Base-by-base conservation (phyloP, 257 asterid genomes). In the Solanum chiquidenum region DNA sequence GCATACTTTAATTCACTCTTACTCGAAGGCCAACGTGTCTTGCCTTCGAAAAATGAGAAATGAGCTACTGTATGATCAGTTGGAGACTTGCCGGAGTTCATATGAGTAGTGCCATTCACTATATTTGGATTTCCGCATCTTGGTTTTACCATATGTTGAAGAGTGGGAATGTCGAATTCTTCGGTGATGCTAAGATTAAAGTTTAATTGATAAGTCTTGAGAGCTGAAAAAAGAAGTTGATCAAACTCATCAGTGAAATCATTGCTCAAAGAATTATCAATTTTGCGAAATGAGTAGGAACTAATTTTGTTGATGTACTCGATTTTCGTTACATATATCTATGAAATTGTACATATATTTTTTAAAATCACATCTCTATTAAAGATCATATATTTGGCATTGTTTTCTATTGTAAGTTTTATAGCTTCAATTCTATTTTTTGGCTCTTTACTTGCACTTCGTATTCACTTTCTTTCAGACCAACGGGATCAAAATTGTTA, bases 61-160 rank as follows among this genome's bases (percentile, higher is more conserved):
- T 92, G 99, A 23, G 88, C 92, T 8, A 96, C 95, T 1, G 93
- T 87, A 69, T 92, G 94, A 6, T 91, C 58, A 0, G 91, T 1
- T 60, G 86, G 21, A 25, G 91, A 3, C 4, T 42, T 42, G 55
- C 93, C 92, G 3, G 92, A 90, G 58, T 88, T 88, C 98, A 95
- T 96, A 1, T 92, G 88, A 13, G 95, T 92, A 0, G 95, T 86
- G 14, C 97, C 98, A 83, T 96, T 95, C 33, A 93, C 91, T 34
- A 95, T 85, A 79, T 96, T 97, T 12, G 97, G 86, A 85, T 94
- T 94, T 21, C 99, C 98, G 73, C 99, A 96, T 76, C 98, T 89
- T 6, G 99, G 99, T 2, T n/a, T 88, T 6, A 90, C 88, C 86
- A 96, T 89, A 85, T 91, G 95, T 3, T 89, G 84, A 34, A 95